Conservation (phyloP, 2,329 filamentous ascomycete genomes). For the Diaporthe sp. region DNA sequence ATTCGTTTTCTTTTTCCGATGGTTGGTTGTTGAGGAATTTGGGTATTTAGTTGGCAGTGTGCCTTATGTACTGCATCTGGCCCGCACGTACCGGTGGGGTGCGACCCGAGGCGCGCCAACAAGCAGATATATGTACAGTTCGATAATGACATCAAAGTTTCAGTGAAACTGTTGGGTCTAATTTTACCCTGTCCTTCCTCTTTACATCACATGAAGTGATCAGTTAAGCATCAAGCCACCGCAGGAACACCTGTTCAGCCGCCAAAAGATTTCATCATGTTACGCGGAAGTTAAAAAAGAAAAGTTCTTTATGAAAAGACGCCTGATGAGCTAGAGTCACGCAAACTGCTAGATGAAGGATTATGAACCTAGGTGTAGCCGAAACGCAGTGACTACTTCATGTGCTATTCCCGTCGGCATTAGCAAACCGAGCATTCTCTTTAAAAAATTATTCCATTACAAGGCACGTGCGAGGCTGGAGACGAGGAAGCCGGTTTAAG, state of each 20-base stretch:
- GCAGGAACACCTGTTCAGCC: background rate
- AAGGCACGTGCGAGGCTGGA: constrained; percentile 15
- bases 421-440: background rate
- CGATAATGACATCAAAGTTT: background rate
- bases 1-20: too few species aligned
- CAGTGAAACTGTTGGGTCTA: background rate
- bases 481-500: background rate
- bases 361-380: background rate
- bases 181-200: background rate
- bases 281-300: background rate
- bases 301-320: too few species aligned
- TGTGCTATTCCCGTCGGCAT: background rate
- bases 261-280: background rate
- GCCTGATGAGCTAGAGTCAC: background rate
- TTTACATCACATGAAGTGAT: background rate
- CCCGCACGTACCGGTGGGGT: too few species aligned
- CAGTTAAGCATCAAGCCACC: background rate
- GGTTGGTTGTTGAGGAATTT: too few species aligned
- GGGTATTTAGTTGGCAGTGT: too few species aligned
- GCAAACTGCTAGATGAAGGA: background rate
- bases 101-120: too few species aligned
- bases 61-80: too few species aligned
- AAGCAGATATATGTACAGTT: background rate
- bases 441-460: background rate
- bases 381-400: background rate